Evolutionary conservation across 441 rosid species (phyloP).

Genomic region (Gossypium lobatum): DNA sequence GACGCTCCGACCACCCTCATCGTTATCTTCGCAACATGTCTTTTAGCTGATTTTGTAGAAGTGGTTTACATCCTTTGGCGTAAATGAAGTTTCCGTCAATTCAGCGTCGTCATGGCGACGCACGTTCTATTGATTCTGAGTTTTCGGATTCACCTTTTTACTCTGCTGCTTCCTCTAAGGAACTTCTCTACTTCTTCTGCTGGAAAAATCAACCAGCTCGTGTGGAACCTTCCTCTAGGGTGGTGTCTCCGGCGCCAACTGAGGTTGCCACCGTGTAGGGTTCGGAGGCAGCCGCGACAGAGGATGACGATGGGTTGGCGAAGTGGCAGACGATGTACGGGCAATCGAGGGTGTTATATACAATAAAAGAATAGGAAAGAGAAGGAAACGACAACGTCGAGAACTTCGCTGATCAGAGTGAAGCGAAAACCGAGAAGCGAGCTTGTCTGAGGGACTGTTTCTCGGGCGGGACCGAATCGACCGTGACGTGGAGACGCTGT

Average conservation of each 20-base stretch:
- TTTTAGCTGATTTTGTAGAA: constrained; percentile 33
- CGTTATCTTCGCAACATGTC: constrained; percentile 31
- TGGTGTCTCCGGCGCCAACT: constrained; percentile 21
- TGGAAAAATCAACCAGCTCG: constrained; percentile 46
- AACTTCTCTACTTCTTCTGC: constrained; percentile 67
- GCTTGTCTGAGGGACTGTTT: neutral
- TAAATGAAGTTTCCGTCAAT: constrained; percentile 29
- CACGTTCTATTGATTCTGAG: constrained; percentile 12
- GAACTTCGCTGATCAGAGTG: constrained; percentile 10
- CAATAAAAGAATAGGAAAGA: constrained; percentile 57
- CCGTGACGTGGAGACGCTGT: constrained; percentile 43
- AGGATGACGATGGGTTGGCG: constrained; percentile 22
- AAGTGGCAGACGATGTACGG: constrained; percentile 43
- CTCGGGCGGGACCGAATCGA: constrained; percentile 4
- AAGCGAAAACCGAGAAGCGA: constrained; percentile 8
- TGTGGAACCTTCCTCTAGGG: constrained; percentile 36
- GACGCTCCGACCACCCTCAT: constrained; percentile 31
- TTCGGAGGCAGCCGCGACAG: constrained; percentile 12
- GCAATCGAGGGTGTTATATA: constrained; percentile 53
- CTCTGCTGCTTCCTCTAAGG: constrained; percentile 44
- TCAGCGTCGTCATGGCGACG: constrained; percentile 14
- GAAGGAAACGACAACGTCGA: constrained; percentile 28
- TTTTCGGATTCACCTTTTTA: constrained; percentile 10
- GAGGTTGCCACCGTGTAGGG: constrained; percentile 7
- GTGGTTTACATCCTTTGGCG: constrained; percentile 48